Conservation (phyloP, 1,139 yeast species). For the Geotrichum fermentans region DNA sequence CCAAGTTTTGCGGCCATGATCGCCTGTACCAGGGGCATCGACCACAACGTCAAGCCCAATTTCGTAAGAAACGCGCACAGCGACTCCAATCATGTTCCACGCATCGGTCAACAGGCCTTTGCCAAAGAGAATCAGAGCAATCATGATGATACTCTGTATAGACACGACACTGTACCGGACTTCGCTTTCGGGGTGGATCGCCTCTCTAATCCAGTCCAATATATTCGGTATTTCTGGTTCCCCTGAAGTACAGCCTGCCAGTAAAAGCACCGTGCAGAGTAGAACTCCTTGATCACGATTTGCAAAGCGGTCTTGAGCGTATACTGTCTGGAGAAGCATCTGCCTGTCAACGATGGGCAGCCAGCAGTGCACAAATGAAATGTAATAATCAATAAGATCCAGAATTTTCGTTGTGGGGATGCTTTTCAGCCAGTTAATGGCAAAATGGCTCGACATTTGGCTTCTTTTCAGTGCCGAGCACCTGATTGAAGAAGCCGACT, state of each 20-base stretch:
- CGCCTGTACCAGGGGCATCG: not conserved
- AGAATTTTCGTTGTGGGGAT: slow-evolving; percentile 15
- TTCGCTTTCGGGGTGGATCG: not conserved
- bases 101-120: slow-evolving; percentile 22
- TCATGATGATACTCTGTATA: slow-evolving; percentile 18
- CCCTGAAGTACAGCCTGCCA: not conserved
- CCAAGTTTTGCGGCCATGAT: slow-evolving; percentile 23
- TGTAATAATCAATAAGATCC: slow-evolving; percentile 21
- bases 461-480: not conserved
- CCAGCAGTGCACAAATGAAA: slow-evolving; percentile 24
- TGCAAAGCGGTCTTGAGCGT: slow-evolving; percentile 16
- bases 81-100: slow-evolving; percentile 23
- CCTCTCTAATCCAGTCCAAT: not conserved
- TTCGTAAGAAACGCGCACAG: slow-evolving; percentile 21
- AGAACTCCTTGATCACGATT: slow-evolving; percentile 17
- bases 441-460: too few species aligned
- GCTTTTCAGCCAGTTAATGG: slow-evolving; percentile 1
- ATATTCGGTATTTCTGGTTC: not conserved
- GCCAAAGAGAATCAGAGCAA: slow-evolving; percentile 17
- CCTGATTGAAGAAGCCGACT: not conserved
- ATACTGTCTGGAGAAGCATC: slow-evolving; percentile 19
- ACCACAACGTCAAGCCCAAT: slow-evolving; percentile 18
- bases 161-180: not conserved
- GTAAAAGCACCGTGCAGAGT: slow-evolving; percentile 4
- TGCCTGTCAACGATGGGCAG: slow-evolving; percentile 24